These are phyloP conservation scores for Breynia disticha DNA, from an alignment of 441 rosid genomes.

Conservation along the genomic window DNA sequence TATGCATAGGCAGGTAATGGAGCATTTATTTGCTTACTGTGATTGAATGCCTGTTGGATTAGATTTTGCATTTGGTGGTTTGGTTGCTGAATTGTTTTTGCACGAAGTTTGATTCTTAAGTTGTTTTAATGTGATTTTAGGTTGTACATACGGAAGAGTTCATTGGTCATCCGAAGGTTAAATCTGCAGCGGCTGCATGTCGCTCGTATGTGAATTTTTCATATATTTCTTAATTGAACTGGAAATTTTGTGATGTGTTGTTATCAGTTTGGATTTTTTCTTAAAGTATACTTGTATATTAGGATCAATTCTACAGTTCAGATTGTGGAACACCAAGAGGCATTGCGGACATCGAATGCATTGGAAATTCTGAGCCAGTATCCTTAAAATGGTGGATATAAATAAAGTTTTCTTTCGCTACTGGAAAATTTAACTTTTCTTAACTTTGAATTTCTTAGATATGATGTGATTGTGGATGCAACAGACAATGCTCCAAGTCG, in stretches of 20 bases:
- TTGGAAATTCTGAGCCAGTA: slow-evolving; percentile 84
- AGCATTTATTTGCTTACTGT: not conserved
- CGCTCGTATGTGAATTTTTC: slow-evolving; percentile 45
- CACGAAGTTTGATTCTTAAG: no score
- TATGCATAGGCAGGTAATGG: slow-evolving; percentile 92
- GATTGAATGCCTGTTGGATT: no score
- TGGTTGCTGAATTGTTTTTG: no score
- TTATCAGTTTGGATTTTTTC: slow-evolving; percentile 2
- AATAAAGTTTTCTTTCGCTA: not conserved
- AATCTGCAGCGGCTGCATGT: slow-evolving; percentile 88
- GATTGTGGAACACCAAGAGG: slow-evolving; percentile 71
- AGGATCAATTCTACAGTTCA: slow-evolving; percentile 73
- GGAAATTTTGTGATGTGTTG: not conserved
- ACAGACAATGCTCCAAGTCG: slow-evolving; percentile 97
- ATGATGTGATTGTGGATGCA: slow-evolving; percentile 82
- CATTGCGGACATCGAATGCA: slow-evolving; percentile 79
- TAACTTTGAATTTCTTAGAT: slow-evolving; percentile 40
- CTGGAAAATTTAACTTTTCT: slow-evolving; percentile 12
- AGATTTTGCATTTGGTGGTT: not conserved
- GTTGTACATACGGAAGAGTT: slow-evolving; percentile 85
- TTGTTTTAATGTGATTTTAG: slow-evolving; percentile 22
- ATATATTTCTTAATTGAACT: not conserved
- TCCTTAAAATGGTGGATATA: slow-evolving; percentile 28
- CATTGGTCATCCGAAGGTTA: slow-evolving; percentile 89
- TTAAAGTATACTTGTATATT: slow-evolving; percentile 14